Evolutionary conservation across 2,329 filamentous ascomycete species (phyloP), one percentile per base, ranked within the genome.

Genomic region (Talaromyces amestolkiae): DNA sequence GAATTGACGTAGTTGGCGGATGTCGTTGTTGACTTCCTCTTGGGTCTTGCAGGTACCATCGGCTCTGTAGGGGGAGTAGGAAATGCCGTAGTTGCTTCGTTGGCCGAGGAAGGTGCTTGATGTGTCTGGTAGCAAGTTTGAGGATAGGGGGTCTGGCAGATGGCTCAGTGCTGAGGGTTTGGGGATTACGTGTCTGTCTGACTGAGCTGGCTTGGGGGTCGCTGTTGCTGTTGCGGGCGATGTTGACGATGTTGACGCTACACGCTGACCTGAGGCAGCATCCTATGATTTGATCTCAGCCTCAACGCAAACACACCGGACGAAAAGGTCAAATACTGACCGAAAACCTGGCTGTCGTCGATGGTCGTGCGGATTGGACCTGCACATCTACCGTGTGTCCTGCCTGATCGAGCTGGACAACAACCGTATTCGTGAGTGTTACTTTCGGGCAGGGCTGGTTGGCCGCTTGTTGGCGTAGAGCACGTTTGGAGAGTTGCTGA

Each of bases 41-140:
- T 83, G 79, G 6, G 84, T 81, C 76, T 94, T 95, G 84, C 92
- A 96, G 64, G 78, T 78, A 35, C 85, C 81, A 66, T 85, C 82
- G 53, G 71, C 74, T 61, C 81, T 82, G 76, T 87, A 89, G 15
- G 86, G 85, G 35, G 84, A 83, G 75, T 88, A 89, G 7, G 82
- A 80, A 62, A 89, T 82, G 56, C 86, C 86, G 68, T 81, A 75
- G 31, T 67, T 64, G 24, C 60, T 66, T 35, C 63, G 31, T 24
- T 35, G 33, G 15, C 49, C 47, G 22, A 64, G 9, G 17, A 64
- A 47, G 15, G 56, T n/a, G 17, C 19, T 45, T 31, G 58, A 33
- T n/a, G 37, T n/a, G 33, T 47, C 51, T 1, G 39, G 11, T 2
- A 63, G 15, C 19, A 47, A 39, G 9, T 47, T 58, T 22, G 51